phyloP scores from a whole-genome alignment of 108 stramenopile species.

The Nannochloropsis oceanica region DNA sequence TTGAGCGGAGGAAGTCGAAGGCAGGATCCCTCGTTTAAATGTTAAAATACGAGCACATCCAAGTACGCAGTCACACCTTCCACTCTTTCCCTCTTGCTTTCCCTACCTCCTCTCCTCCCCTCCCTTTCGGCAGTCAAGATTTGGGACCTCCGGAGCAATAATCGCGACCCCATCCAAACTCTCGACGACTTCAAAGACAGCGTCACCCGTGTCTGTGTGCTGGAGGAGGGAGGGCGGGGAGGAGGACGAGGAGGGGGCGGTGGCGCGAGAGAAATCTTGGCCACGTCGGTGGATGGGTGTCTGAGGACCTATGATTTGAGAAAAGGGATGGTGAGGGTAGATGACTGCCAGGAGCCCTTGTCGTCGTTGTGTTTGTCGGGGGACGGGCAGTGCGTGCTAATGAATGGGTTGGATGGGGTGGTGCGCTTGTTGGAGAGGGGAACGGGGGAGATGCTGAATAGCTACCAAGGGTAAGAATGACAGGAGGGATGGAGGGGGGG shows the following conservation, averaged over 20 bases:
- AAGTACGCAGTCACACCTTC: no score
- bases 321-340: constrained; percentile 22
- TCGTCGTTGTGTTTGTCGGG: constrained; percentile 20
- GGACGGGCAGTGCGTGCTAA: constrained; percentile 27
- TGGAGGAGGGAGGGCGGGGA: background rate
- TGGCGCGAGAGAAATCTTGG: constrained; percentile 18
- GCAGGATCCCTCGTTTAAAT: background rate
- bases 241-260: background rate
- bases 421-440: constrained; percentile 30
- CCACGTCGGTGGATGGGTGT: constrained; percentile 29
- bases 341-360: constrained; percentile 27
- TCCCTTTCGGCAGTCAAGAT: constrained; percentile 12
- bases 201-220: constrained; percentile 16
- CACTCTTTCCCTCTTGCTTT: no score
- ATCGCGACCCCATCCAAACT: constrained; percentile 36
- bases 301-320: constrained; percentile 38
- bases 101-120: no score
- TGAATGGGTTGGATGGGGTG: constrained; percentile 20
- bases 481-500: background rate
- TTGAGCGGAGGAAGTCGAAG: background rate
- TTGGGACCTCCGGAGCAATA: constrained; percentile 36
- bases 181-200: constrained; percentile 30
- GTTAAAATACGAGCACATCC: background rate
- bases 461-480: constrained; percentile 22
- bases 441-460: constrained; percentile 26